Percentiles rank a stretch among this genome's conserved stretches.
Conservation (phyloP, 2,329 filamentous ascomycete genomes). For the Exophiala sp. region DNA sequence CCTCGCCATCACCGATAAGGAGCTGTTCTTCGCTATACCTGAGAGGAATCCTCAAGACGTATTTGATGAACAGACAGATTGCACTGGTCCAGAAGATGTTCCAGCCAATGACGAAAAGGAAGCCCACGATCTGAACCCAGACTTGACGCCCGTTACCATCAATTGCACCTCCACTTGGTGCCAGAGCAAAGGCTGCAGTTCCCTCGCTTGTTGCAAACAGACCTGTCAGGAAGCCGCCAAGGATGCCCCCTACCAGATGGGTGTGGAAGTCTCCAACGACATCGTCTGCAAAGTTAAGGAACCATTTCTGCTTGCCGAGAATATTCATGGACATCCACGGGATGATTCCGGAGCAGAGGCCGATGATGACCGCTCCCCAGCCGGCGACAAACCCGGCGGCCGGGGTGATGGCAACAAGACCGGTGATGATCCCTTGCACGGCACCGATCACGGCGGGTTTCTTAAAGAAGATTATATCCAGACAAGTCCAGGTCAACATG, state of each 20-base stretch:
- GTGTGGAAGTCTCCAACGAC: conserved; percentile 48
- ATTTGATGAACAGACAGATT: conserved; percentile 48
- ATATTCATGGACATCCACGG: conserved; percentile 49
- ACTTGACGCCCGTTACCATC: conserved; percentile 48
- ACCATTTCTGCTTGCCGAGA: conserved; percentile 44
- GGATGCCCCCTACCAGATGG: conserved; percentile 46
- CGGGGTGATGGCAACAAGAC: conserved; percentile 49
- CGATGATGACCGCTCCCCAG: conserved; percentile 48
- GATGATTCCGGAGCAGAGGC: conserved; percentile 41
- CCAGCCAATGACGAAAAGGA: conserved; percentile 47
- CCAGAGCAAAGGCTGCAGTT: conserved; percentile 43
- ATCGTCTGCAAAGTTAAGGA: conserved; percentile 56
- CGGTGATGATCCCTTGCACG: conserved; percentile 49
- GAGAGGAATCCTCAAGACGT: conserved; percentile 44
- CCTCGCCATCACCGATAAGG: conserved; percentile 43
- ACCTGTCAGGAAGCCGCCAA: conserved; percentile 55
- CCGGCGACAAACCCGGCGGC: conserved; percentile 48
- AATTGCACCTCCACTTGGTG: conserved; percentile 45
- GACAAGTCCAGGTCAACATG: conserved; percentile 43
- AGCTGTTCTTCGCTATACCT: conserved; percentile 45
- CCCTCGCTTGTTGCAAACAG: conserved; percentile 58
- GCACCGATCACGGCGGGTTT: conserved; percentile 49
- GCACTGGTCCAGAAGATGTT: conserved; percentile 48
- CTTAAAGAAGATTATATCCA: conserved; percentile 45
- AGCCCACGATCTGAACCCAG: conserved; percentile 47